A percentile compares a stretch with the other conserved stretches of the same genome.
Conservation (phyloP, 2,329 filamentous ascomycete genomes). For the Xylariaceae sp. region DNA sequence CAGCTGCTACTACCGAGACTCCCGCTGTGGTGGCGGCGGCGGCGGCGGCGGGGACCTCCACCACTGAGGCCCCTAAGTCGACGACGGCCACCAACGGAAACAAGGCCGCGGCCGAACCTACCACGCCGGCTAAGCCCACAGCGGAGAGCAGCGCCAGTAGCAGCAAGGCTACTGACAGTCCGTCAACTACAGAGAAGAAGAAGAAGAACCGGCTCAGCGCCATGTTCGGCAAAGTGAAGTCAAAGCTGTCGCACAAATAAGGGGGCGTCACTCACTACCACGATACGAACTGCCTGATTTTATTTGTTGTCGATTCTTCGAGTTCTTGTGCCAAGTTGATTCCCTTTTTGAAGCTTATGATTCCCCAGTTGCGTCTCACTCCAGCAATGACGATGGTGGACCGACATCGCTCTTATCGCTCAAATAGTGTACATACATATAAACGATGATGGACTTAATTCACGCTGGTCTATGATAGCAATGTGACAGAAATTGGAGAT, state of each 20-base stretch:
- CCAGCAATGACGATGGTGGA: slow-evolving; percentile 18
- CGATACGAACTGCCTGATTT: not conserved
- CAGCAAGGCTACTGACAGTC: slow-evolving; percentile 30
- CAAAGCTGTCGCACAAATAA: slow-evolving; percentile 36
- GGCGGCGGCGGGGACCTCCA: slow-evolving; percentile 2
- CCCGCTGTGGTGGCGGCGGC: slow-evolving; percentile 6
- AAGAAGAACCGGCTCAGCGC: slow-evolving; percentile 61
- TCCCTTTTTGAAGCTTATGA: slow-evolving; percentile 24
- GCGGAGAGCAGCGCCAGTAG: slow-evolving; percentile 16
- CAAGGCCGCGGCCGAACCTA: slow-evolving; percentile 16
- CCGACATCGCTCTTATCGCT: slow-evolving; percentile 17
- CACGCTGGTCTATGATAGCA: not conserved
- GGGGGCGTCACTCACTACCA: slow-evolving; percentile 3
- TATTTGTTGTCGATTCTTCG: slow-evolving; percentile 11
- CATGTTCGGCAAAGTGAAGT: slow-evolving; percentile 54
- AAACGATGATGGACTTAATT: slow-evolving; percentile 15
- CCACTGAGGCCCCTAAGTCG: slow-evolving; percentile 3
- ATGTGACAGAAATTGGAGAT: no score
- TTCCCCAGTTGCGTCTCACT: slow-evolving; percentile 28
- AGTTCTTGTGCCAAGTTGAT: slow-evolving; percentile 16
- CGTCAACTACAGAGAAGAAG: slow-evolving; percentile 48
- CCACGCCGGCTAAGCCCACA: slow-evolving; percentile 20
- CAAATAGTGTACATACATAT: slow-evolving; percentile 22
- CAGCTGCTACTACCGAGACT: slow-evolving; percentile 12
- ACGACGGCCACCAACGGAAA: slow-evolving; percentile 18